phyloP scores from a whole-genome alignment of 1,284 basidiomycete genomes.

The Omphalotus olearius region DNA sequence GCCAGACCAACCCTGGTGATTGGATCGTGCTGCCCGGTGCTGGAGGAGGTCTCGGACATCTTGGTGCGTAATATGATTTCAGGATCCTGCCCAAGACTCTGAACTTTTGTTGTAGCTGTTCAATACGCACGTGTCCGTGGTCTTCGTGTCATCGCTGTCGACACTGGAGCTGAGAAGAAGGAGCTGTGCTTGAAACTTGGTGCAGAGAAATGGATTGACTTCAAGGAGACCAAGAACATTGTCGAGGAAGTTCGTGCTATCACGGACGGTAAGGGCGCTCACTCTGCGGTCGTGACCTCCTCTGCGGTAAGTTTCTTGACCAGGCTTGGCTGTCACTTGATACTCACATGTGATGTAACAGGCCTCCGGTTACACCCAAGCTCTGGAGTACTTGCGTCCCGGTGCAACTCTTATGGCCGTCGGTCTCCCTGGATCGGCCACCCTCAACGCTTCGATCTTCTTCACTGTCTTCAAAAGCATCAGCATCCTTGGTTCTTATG shows the following conservation, averaged over 20 bases:
- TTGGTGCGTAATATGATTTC: constrained; percentile 33
- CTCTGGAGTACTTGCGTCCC: constrained; percentile 63
- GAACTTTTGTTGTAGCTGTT: constrained; percentile 43
- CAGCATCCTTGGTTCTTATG: constrained; percentile 71
- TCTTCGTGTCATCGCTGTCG: constrained; percentile 77
- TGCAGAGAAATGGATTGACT: constrained; percentile 80
- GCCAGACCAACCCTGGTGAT: constrained; percentile 67
- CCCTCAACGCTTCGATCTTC: constrained; percentile 68
- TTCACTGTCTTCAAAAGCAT: constrained; percentile 71
- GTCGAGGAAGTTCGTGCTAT: constrained; percentile 58
- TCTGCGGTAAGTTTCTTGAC: constrained; percentile 32
- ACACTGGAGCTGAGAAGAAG: constrained; percentile 75
- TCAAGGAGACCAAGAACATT: constrained; percentile 59
- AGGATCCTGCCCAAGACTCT: neutral
- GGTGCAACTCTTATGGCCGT: constrained; percentile 72
- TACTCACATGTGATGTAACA: constrained; percentile 14
- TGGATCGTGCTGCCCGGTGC: constrained; percentile 82
- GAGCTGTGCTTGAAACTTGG: constrained; percentile 67
- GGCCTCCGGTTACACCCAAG: constrained; percentile 64
- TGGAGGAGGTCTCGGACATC: constrained; percentile 71
- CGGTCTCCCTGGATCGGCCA: constrained; percentile 62
- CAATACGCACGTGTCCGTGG: constrained; percentile 78
- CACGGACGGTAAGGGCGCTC: constrained; percentile 71
- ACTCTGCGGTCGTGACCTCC: constrained; percentile 70
- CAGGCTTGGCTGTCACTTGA: neutral